Conservation (phyloP, 2,329 filamentous ascomycete genomes). For the Monosporascus sp. region DNA sequence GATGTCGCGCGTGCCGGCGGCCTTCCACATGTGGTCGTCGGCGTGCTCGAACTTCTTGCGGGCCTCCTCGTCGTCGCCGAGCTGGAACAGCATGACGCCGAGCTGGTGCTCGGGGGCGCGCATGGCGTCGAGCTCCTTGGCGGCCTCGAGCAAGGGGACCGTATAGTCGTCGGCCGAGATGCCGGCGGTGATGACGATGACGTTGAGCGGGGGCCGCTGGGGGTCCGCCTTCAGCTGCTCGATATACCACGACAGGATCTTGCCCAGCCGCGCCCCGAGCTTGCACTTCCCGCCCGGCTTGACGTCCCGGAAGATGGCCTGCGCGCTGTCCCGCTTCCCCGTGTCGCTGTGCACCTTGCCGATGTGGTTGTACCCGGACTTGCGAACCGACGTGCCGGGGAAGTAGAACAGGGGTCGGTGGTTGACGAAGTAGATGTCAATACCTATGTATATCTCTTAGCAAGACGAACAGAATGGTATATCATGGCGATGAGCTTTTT, state of each 20-base stretch:
- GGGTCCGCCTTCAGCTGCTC: slow-evolving; percentile 21
- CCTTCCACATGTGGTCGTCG: slow-evolving; percentile 17
- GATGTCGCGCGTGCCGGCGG: slow-evolving; percentile 15
- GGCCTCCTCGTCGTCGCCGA: slow-evolving; percentile 19
- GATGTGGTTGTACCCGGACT: slow-evolving; percentile 21
- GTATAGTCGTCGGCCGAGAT: slow-evolving; percentile 15
- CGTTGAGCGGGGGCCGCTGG: slow-evolving; percentile 20
- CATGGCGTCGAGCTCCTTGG: slow-evolving; percentile 13
- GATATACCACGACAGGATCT: slow-evolving; percentile 22
- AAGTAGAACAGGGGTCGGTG: slow-evolving; percentile 16
- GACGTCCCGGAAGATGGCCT: slow-evolving; percentile 17
- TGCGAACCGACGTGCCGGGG: slow-evolving; percentile 17
- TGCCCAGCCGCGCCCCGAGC: slow-evolving; percentile 19
- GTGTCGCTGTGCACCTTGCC: slow-evolving; percentile 17
- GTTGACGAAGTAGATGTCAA: slow-evolving; percentile 19
- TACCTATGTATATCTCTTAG: not conserved
- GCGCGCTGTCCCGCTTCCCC: slow-evolving; percentile 18
- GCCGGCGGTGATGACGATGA: slow-evolving; percentile 24
- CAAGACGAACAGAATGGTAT: no score
- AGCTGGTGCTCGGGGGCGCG: slow-evolving; percentile 34
- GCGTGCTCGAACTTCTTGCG: slow-evolving; percentile 16
- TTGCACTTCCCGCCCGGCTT: slow-evolving; percentile 22
- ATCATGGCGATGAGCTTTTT: no score
- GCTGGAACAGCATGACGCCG: slow-evolving; percentile 21
- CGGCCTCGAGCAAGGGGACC: slow-evolving; percentile 10